phyloP scores from a whole-genome alignment of 1,284 basidiomycete species.

The Peniophora sp. region DNA sequence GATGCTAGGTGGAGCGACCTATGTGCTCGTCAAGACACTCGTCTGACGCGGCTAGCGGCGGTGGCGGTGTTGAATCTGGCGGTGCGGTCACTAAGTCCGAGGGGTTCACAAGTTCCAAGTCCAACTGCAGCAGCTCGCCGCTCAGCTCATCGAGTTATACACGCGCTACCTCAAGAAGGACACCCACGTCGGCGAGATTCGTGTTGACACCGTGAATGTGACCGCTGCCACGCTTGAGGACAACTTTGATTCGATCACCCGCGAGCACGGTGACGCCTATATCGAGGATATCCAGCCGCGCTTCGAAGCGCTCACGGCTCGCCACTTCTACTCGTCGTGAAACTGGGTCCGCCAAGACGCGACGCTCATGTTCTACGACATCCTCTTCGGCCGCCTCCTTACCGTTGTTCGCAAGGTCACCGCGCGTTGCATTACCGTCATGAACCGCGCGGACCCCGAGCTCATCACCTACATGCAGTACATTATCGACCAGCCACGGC shows the following conservation, averaged over 20 bases:
- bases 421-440: constrained; percentile 89
- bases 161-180: constrained; percentile 95
- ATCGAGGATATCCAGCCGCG: constrained; percentile 91
- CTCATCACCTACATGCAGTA: constrained; percentile 94
- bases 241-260: constrained; percentile 80
- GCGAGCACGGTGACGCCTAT: constrained; percentile 90
- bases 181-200: constrained; percentile 84
- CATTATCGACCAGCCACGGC: constrained; percentile 78
- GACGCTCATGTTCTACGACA: constrained; percentile 94
- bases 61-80: constrained; percentile 65
- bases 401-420: constrained; percentile 93
- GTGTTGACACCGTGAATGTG: constrained; percentile 79
- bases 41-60: constrained; percentile 77
- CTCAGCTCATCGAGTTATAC: constrained; percentile 91
- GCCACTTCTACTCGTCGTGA: constrained; percentile 44
- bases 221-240: constrained; percentile 42
- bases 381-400: constrained; percentile 90
- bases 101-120: constrained; percentile 95
- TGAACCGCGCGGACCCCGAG: constrained; percentile 93
- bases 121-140: constrained; percentile 88
- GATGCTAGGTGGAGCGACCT: constrained; percentile 83
- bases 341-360: constrained; percentile 99
- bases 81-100: constrained; percentile 94
- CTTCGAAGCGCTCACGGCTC: constrained; percentile 90
- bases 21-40: constrained; percentile 70